Evolutionary conservation across 2,329 filamentous ascomycete genomes (phyloP).

Genomic region (Chrysoporthe cubensis): DNA sequence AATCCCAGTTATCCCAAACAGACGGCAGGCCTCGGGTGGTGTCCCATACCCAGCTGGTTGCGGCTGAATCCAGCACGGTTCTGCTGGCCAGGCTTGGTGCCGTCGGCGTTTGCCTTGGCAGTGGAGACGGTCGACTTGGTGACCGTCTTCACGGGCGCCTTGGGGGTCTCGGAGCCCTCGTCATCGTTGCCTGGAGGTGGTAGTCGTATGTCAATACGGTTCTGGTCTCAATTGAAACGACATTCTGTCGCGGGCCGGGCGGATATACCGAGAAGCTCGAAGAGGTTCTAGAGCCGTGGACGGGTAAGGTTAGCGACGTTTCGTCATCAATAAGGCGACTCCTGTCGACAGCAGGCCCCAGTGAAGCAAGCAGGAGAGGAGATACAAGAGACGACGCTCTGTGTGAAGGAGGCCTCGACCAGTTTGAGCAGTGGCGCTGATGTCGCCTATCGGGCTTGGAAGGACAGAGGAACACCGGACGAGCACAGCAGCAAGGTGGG

Average conservation of each 20-base stretch:
- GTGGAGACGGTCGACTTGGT: slow-evolving; percentile 79
- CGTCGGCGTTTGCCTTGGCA: slow-evolving; percentile 83
- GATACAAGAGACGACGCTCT: background rate
- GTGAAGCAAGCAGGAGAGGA: background rate
- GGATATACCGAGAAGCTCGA: slow-evolving; percentile 90
- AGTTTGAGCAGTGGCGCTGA: background rate
- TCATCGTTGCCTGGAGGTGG: slow-evolving; percentile 60
- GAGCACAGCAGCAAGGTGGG: slow-evolving; percentile 2
- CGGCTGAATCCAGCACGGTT: slow-evolving; percentile 65
- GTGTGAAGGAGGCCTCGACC: background rate
- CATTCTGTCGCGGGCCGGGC: slow-evolving; percentile 29
- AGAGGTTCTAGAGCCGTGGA: slow-evolving; percentile 74
- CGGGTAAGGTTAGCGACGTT: slow-evolving; percentile 18
- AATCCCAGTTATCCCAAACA: slow-evolving; percentile 19
- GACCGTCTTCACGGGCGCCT: slow-evolving; percentile 83
- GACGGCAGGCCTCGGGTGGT: background rate
- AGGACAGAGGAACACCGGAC: background rate
- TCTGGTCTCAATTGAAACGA: slow-evolving; percentile 29
- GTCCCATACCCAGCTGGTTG: slow-evolving; percentile 82
- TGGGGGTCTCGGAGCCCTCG: slow-evolving; percentile 71
- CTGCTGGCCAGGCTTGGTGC: slow-evolving; percentile 63
- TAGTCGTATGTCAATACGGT: slow-evolving; percentile 18
- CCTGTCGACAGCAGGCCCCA: background rate
- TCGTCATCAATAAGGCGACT: slow-evolving; percentile 11
- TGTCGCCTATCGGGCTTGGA: background rate